Evolutionary conservation across 352 stramenopile species (phyloP), one percentile per base, ranked within the genome.

Genomic region (Pythium graminicola): DNA sequence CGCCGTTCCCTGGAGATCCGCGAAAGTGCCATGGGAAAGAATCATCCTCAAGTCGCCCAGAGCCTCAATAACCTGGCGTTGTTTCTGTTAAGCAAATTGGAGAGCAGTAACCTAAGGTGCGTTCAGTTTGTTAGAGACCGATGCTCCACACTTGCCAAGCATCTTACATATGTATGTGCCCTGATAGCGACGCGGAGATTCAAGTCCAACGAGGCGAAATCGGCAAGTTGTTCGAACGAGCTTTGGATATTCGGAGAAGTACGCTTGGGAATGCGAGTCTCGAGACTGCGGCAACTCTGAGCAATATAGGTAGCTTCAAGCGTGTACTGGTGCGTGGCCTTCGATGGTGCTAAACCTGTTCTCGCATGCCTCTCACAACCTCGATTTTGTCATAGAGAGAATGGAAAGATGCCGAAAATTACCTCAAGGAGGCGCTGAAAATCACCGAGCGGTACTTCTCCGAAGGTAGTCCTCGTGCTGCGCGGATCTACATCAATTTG

Each of bases 291-390:
- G 73, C 81, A 4, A 92, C 78, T 11, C 52, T 92, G 7, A 92
- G 87, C 61, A 92, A 92, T 44, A 85, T 92, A 23, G 81, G 81
- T 29, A 92, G 85, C 56, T 87, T 85, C 65, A 89, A 89, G 57
- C 75, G 78, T 23, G 58, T 85, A 10, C 67, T 75, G 62, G 78
- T 91, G 54, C 38, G 60, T 58, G 19, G 26, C 5, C 9, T 17
- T 42, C 6, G 13, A 23, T 23, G 8, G 9, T 39, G 22, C 9
- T 24, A n/a, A 33, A 2, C 16, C 16, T 5, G 9, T 24, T 1
- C 4, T 46, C 14, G 8, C 1, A 33, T 7, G 5, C 14, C 28
- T 1, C 16, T 54, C 5, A 35, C 3, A 38, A 3, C 10, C 17
- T 50, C 31, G 8, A 19, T 31, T 16, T 16, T 1, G 17, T 6